Evolutionary conservation across 495 filamentous ascomycete species (phyloP).

Genomic region (Aspergillus homomorphus): DNA sequence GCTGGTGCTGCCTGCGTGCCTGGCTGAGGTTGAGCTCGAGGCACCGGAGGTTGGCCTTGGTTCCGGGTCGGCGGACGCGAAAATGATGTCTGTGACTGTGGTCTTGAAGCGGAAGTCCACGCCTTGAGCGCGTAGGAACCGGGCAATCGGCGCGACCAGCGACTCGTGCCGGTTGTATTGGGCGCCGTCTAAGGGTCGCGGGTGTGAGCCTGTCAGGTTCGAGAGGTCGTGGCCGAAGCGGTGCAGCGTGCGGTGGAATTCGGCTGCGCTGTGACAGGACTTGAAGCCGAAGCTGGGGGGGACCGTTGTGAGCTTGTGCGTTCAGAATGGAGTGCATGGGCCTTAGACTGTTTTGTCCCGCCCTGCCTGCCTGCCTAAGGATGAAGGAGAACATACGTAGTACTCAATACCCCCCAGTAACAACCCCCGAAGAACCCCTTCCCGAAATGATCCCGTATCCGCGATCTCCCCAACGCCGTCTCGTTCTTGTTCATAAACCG

Average conservation of each 20-base stretch:
- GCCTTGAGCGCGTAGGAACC: constrained; percentile 34
- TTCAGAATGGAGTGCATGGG: no score
- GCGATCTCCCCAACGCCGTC: constrained; percentile 28
- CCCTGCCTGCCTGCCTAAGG: not conserved
- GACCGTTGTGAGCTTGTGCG: not conserved
- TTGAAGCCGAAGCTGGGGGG: constrained; percentile 35
- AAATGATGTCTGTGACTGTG: constrained; percentile 29
- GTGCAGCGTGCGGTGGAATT: constrained; percentile 30
- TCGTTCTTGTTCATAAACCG: constrained; percentile 30
- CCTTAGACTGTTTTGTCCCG: no score
- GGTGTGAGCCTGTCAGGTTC: constrained; percentile 19
- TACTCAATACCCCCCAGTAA: constrained; percentile 39
- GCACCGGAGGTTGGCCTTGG: not conserved
- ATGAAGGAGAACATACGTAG: constrained; percentile 25
- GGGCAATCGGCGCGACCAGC: constrained; percentile 35
- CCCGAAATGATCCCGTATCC: constrained; percentile 36
- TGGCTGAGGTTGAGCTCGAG: not conserved
- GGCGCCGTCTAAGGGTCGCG: constrained; percentile 27
- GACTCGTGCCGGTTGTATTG: constrained; percentile 41
- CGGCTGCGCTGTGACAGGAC: constrained; percentile 40
- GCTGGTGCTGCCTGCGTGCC: not conserved
- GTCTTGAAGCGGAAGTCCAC: constrained; percentile 44
- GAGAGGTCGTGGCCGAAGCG: constrained; percentile 27
- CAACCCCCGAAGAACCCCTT: constrained; percentile 38
- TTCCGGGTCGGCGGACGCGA: constrained; percentile 6